Evolutionary conservation across 1,284 basidiomycete species (phyloP).

Genomic region (Ganoderma boninense): DNA sequence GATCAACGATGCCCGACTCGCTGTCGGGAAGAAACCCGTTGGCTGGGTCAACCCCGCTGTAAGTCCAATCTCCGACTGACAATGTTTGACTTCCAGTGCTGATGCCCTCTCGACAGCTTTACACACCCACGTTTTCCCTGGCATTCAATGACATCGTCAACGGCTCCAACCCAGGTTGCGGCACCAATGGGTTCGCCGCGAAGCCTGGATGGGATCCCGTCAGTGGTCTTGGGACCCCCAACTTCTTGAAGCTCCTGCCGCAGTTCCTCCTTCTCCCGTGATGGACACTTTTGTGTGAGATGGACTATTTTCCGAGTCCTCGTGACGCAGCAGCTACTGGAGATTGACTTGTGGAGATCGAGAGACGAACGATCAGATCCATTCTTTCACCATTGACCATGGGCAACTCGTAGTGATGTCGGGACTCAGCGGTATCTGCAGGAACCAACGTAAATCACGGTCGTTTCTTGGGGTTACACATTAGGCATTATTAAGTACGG

Average conservation of each 20-base stretch:
- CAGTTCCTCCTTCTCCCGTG: constrained; percentile 30
- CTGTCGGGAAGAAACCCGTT: constrained; percentile 50
- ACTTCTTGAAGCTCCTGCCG: constrained; percentile 36
- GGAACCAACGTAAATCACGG: neutral
- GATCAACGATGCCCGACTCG: constrained; percentile 67
- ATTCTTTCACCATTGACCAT: neutral
- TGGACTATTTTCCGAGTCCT: neutral
- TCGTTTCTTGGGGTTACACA: neutral
- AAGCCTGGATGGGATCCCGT: constrained; percentile 50
- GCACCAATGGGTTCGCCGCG: constrained; percentile 47
- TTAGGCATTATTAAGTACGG: too few relatives aligned
- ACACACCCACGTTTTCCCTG: constrained; percentile 36
- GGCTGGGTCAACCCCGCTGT: constrained; percentile 67
- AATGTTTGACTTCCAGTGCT: neutral
- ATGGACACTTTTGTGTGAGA: neutral
- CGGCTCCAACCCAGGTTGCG: constrained; percentile 53
- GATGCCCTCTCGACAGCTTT: constrained; percentile 39
- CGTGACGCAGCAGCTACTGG: neutral
- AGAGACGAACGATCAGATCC: neutral
- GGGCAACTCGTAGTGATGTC: too few relatives aligned
- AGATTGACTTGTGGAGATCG: neutral
- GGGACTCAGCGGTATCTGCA: neutral
- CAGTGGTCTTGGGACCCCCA: constrained; percentile 44
- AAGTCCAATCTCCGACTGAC: constrained; percentile 1
- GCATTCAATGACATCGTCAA: constrained; percentile 55